Base-by-base conservation (phyloP, 176 grass and related monocot species). In the Phoenix dactylifera region DNA sequence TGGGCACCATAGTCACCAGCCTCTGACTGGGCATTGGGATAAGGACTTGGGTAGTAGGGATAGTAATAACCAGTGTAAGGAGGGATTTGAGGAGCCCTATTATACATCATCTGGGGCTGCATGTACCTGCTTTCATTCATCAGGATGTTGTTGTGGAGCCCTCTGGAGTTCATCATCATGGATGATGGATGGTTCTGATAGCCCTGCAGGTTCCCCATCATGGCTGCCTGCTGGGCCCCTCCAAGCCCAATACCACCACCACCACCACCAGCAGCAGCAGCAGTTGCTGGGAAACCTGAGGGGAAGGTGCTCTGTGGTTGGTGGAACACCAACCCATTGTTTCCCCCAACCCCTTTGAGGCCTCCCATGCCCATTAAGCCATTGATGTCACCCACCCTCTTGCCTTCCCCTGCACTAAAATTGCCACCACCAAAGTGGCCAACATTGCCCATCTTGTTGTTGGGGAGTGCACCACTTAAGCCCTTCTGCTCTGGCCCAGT, bases 21-120 rank as follows among this genome's bases (percentile, higher is more conserved):
- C 25, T 67, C 74, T 7, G 73, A 73, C 6, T 77, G 76, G 74
- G 93, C 81, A 14, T 68, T 67, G 52, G 64, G 82, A 35, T 66
- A 79, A 6, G 82, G 82, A 63, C 75, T 92, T 59, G 79, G 73
- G 60, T 67, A 57, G 61, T 59, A 65, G 14, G 35, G 35, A 44
- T 70, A 52, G 84, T 93, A 93, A 72, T 99, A 99, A 44, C 82
- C 94, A 12, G 94, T 85, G 81, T 93, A 99, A 7, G 94, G 85
- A 65, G 75, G 81, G 70, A 99, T 83, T 68, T 99, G 94, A 20
- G 88, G 82, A 66, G 94, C 83, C 61, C 82, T 77, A 39, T 90
- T 77, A 74, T 99, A 99, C 94, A 99, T 89, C 88, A 98, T 82
- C 75, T 92, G 93, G 4, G 88, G 79, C 68, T 78, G 76, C 82